These are phyloP conservation scores for Lachancea lanzarotensis DNA, from an alignment of 805 yeast genomes.

Conservation along the genomic window DNA sequence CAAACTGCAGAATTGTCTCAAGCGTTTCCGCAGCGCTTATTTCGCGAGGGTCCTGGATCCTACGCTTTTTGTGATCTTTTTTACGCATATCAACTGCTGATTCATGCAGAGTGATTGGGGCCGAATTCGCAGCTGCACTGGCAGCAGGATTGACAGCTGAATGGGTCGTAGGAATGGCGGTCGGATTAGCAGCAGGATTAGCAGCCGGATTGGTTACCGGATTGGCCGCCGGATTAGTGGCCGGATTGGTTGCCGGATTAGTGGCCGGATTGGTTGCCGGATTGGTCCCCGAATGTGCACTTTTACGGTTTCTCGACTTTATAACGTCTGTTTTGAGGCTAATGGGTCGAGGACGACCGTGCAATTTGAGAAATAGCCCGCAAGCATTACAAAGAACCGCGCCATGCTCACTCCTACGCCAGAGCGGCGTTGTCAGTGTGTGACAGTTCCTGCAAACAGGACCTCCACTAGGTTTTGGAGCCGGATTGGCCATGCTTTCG, in stretches of 20 bases:
- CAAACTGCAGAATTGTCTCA: constrained; percentile 12
- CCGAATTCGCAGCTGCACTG: too few species aligned
- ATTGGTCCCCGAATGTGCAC: constrained; percentile 4
- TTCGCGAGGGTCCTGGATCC: constrained; percentile 28
- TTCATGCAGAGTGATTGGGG: constrained; percentile 8
- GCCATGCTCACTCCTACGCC: constrained; percentile 92
- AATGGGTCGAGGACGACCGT: constrained; percentile 89
- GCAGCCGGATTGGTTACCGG: too few species aligned
- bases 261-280: too few species aligned
- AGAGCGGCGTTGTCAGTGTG: constrained; percentile 88
- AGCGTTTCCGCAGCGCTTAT: constrained; percentile 29
- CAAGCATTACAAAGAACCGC: constrained; percentile 92
- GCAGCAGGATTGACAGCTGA: too few species aligned
- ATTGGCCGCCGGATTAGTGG: too few species aligned
- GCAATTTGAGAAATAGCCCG: constrained; percentile 81
- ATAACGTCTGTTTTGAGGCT: constrained; percentile 87
- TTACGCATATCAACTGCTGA: constrained; percentile 13
- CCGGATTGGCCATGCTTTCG: not conserved
- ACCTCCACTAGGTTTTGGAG: constrained; percentile 21
- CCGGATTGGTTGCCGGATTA: too few species aligned
- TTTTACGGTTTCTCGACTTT: constrained; percentile 78
- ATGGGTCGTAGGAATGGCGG: too few species aligned
- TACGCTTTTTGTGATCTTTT: constrained; percentile 30
- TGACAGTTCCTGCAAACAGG: constrained; percentile 86
- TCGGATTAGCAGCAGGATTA: too few species aligned